A percentile compares a stretch with the other conserved stretches of the same genome.
These are phyloP conservation scores for Brettanomyces custersianus DNA, from an alignment of 805 yeast genomes.

Conservation along the genomic window DNA sequence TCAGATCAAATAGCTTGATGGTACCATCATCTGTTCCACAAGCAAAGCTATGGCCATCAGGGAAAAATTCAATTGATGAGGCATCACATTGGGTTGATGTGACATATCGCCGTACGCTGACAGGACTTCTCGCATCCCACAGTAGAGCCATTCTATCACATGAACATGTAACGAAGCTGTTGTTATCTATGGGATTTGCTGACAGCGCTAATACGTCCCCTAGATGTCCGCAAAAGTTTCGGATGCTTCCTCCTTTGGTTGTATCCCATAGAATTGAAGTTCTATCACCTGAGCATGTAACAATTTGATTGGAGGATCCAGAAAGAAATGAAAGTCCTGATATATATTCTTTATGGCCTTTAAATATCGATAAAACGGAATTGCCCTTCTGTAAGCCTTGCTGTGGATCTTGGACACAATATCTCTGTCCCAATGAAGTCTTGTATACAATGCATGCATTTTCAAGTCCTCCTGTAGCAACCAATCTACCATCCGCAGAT, in stretches of 20 bases:
- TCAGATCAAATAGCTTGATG: constrained; percentile 60
- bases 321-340: constrained; percentile 64
- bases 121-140: constrained; percentile 53
- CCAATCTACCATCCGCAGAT: constrained; percentile 54
- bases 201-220: constrained; percentile 60
- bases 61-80: constrained; percentile 52
- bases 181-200: constrained; percentile 15
- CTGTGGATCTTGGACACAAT: background rate
- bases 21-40: constrained; percentile 77
- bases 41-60: constrained; percentile 61
- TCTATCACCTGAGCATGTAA: constrained; percentile 80
- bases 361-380: constrained; percentile 42
- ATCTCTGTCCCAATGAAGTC: constrained; percentile 15
- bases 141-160: constrained; percentile 60
- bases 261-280: constrained; percentile 77
- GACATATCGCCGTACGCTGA: constrained; percentile 32
- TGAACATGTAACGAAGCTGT: constrained; percentile 50
- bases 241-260: constrained; percentile 40
- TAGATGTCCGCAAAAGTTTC: constrained; percentile 55
- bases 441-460: constrained; percentile 69
- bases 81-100: constrained; percentile 51
- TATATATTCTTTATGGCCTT: constrained; percentile 79
- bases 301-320: constrained; percentile 34
- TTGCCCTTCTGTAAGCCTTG: constrained; percentile 6
- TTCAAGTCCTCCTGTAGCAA: constrained; percentile 79